A percentile compares a stretch with the other conserved stretches of the same genome.
Conservation (phyloP, 2,329 filamentous ascomycete genomes). For the Trichoderma gracile region DNA sequence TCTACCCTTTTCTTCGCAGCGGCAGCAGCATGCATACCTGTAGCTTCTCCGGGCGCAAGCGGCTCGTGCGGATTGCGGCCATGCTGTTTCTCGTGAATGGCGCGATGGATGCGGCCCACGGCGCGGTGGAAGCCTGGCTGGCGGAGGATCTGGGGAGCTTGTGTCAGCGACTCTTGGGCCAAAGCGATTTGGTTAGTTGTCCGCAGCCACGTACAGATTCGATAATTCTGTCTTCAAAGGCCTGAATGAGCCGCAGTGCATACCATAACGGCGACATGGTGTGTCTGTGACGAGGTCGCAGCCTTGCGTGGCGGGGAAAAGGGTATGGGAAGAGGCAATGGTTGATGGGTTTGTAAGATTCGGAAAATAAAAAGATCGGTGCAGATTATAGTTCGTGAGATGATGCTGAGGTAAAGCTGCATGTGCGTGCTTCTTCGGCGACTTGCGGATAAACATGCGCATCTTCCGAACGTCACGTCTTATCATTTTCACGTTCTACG, state of each 20-base stretch:
- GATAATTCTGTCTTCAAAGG: slow-evolving; percentile 36
- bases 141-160: slow-evolving; percentile 46
- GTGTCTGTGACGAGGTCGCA: not conserved
- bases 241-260: slow-evolving; percentile 39
- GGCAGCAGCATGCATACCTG: slow-evolving; percentile 39
- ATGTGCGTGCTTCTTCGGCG: not conserved
- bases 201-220: slow-evolving; percentile 33
- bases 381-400: not conserved
- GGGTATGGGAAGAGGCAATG: not conserved
- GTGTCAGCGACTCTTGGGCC: slow-evolving; percentile 21
- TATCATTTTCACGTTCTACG: not conserved
- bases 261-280: slow-evolving; percentile 40
- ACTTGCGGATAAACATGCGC: not conserved
- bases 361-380: not conserved
- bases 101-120: slow-evolving; percentile 54
- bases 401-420: slow-evolving; percentile 13
- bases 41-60: slow-evolving; percentile 54
- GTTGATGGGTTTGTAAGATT: not conserved
- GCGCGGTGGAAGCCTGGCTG: slow-evolving; percentile 54
- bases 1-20: too few species aligned
- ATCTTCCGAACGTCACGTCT: not conserved
- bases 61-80: slow-evolving; percentile 55
- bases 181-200: too few species aligned
- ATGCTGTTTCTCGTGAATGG: slow-evolving; percentile 50
- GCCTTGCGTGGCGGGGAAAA: slow-evolving; percentile 2